A percentile compares a stretch with the other conserved stretches of the same genome.
Evolutionary conservation across 2,329 filamentous ascomycete species (phyloP).

Genomic region (Fusarium transvaalense): DNA sequence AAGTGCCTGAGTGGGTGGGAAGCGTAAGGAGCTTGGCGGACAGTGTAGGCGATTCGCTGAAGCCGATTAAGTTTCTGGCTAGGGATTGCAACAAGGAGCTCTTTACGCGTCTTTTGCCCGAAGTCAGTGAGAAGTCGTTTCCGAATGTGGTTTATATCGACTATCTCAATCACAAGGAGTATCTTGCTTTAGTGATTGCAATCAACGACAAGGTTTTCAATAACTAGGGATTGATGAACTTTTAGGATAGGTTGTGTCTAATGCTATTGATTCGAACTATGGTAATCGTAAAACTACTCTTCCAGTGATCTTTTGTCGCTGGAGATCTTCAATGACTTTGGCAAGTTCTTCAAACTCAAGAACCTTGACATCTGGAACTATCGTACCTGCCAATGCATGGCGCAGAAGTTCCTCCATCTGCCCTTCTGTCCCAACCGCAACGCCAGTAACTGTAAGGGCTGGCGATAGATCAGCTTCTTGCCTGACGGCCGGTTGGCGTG

Average conservation of each 20-base stretch:
- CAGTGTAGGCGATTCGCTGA: neutral
- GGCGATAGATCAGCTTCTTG: too few relatives aligned
- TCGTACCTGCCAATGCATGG: constrained; percentile 2
- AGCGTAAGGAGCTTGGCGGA: constrained; percentile 5
- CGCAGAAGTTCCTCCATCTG: constrained; percentile 36
- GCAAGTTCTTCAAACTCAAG: constrained; percentile 25
- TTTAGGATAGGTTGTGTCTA: neutral
- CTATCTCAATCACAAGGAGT: constrained; percentile 16
- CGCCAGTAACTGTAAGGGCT: constrained; percentile 38
- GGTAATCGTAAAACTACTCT: constrained; percentile 38
- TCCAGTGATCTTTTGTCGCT: constrained; percentile 26
- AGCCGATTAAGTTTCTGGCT: constrained; percentile 9
- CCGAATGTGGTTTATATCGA: constrained; percentile 26
- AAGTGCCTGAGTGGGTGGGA: constrained; percentile 2
- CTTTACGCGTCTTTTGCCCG: constrained; percentile 3
- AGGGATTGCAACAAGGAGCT: constrained; percentile 19
- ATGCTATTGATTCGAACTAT: neutral
- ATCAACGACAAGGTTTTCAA: constrained; percentile 28
- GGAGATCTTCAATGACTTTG: constrained; percentile 14
- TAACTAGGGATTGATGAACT: neutral
- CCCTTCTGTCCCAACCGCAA: constrained; percentile 36
- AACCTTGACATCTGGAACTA: constrained; percentile 14
- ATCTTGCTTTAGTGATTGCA: constrained; percentile 10
- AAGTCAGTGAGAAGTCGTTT: constrained; percentile 5
- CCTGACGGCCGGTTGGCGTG: too few relatives aligned